These are phyloP conservation scores for Penicillium janthinellum DNA, from an alignment of 2,329 filamentous ascomycete genomes.

Conservation along the genomic window DNA sequence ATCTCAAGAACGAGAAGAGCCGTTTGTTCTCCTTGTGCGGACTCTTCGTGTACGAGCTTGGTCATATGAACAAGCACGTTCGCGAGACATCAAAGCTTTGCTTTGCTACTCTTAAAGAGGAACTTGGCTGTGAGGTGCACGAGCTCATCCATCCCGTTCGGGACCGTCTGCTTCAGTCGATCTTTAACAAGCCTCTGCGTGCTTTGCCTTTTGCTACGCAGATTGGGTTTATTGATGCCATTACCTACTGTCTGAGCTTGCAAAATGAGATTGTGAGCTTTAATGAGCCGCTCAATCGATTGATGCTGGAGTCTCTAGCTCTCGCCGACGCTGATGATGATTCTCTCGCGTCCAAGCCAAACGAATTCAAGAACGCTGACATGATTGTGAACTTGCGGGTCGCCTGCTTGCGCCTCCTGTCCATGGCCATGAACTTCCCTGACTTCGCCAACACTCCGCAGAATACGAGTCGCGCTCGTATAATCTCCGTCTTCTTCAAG, in stretches of 20 bases:
- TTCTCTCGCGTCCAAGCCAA: conserved; percentile 84
- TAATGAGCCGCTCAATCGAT: conserved; percentile 84
- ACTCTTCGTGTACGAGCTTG: conserved; percentile 82
- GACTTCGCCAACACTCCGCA: conserved; percentile 80
- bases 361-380: conserved; percentile 93
- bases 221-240: conserved; percentile 97
- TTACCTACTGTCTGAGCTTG: conserved; percentile 89
- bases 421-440: conserved; percentile 88
- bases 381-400: conserved; percentile 89
- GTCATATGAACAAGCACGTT: conserved; percentile 94
- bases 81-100: conserved; percentile 82
- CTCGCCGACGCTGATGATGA: conserved; percentile 95
- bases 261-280: conserved; percentile 88
- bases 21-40: conserved; percentile 76
- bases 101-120: conserved; percentile 77
- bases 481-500: conserved; percentile 97
- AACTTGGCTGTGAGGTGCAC: conserved; percentile 76
- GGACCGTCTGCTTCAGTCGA: conserved; percentile 83
- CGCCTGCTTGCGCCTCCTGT: conserved; percentile 88
- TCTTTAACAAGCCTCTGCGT: conserved; percentile 91
- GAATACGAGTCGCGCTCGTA: conserved; percentile 64
- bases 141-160: conserved; percentile 89
- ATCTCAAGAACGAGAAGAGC: conserved; percentile 67
- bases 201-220: conserved; percentile 92
- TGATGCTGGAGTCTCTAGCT: conserved; percentile 91